Conservation (phyloP, 805 yeast species). For the Kuraishia cidri region DNA sequence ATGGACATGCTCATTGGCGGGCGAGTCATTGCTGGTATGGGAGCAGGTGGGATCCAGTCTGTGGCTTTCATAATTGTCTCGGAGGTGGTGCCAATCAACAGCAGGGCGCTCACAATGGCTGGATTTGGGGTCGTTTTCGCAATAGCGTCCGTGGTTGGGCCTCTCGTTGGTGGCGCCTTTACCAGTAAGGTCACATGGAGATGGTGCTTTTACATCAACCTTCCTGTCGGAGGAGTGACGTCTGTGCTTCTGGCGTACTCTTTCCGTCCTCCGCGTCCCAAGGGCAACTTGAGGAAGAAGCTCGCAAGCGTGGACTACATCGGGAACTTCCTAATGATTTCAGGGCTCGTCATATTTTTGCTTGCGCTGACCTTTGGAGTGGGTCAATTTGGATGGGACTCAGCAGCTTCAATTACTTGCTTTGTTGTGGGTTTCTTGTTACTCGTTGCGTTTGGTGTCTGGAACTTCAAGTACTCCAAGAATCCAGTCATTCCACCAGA, state of each 20-base stretch:
- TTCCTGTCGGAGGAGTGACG: constrained; percentile 55
- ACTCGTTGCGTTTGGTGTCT: constrained; percentile 22
- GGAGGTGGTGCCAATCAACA: constrained; percentile 38
- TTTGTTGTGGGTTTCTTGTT: constrained; percentile 36
- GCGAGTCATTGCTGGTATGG: constrained; percentile 61
- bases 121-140: constrained; percentile 33
- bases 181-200: constrained; percentile 44
- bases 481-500: constrained; percentile 38
- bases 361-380: constrained; percentile 49
- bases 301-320: constrained; percentile 28
- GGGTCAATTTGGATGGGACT: constrained; percentile 39
- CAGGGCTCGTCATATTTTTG: constrained; percentile 33
- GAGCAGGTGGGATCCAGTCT: constrained; percentile 61
- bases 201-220: constrained; percentile 67
- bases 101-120: constrained; percentile 28
- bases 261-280: constrained; percentile 31
- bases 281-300: neutral
- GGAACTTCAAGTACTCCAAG: constrained; percentile 30
- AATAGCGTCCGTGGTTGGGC: constrained; percentile 48
- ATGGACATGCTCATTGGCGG: constrained; percentile 65
- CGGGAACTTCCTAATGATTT: constrained; percentile 32
- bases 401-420: constrained; percentile 40
- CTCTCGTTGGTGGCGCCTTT: constrained; percentile 60
- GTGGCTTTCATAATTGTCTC: constrained; percentile 47
- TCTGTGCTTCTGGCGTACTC: constrained; percentile 24